A percentile compares a stretch with the other conserved stretches of the same genome.
Evolutionary conservation across 257 asterid species (phyloP).

Genomic region (Gentiana straminea): DNA sequence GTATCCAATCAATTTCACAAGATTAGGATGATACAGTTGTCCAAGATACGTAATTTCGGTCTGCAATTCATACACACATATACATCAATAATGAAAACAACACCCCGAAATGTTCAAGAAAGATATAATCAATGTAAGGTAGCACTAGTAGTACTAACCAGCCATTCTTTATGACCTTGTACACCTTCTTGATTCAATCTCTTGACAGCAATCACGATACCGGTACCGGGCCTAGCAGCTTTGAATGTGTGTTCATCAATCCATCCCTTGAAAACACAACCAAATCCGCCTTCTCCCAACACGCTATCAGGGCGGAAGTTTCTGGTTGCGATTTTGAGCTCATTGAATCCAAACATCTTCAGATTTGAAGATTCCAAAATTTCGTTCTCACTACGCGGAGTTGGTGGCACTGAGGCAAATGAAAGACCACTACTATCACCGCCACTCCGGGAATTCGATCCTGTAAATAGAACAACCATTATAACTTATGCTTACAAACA

Average conservation of each 20-base stretch:
- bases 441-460: conserved; percentile 16
- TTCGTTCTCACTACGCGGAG: conserved; percentile 51
- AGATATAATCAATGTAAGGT: neutral
- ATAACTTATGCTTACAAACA: neutral
- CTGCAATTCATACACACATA: conserved; percentile 14
- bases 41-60: conserved; percentile 36
- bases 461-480: neutral
- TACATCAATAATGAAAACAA: neutral
- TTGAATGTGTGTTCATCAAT: conserved; percentile 52
- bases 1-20: conserved; percentile 33
- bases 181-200: conserved; percentile 67
- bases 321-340: conserved; percentile 68
- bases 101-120: neutral
- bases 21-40: conserved; percentile 29
- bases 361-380: conserved; percentile 50
- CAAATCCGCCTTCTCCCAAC: conserved; percentile 80
- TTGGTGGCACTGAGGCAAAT: conserved; percentile 38
- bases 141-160: conserved; percentile 31
- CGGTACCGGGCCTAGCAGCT: conserved; percentile 53
- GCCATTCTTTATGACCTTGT: conserved; percentile 91
- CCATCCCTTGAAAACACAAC: conserved; percentile 83
- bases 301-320: conserved; percentile 74
- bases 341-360: conserved; percentile 43
- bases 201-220: conserved; percentile 65
- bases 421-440: conserved; percentile 36